phyloP scores from a whole-genome alignment of 2,329 filamentous ascomycete genomes.

The Pseudogymnoascus sp. region DNA sequence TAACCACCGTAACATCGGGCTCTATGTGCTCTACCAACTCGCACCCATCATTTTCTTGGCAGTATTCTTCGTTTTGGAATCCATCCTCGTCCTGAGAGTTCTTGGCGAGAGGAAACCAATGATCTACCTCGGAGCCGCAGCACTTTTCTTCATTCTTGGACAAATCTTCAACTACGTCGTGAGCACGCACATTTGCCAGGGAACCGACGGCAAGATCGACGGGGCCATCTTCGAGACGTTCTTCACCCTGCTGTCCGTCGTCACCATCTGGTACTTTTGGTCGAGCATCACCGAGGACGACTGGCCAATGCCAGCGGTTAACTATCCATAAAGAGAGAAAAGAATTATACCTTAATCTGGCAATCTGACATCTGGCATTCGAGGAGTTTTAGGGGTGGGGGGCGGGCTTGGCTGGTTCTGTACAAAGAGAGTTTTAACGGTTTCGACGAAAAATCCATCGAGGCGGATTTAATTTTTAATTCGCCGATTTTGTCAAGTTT shows the following conservation, averaged over 20 bases:
- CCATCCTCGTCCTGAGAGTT: slow-evolving; percentile 73
- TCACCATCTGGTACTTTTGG: slow-evolving; percentile 91
- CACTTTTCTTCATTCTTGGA: slow-evolving; percentile 77
- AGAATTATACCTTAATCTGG: slow-evolving; percentile 32
- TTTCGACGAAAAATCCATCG: neutral
- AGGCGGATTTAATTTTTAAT: slow-evolving; percentile 2
- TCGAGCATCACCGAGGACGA: slow-evolving; percentile 98
- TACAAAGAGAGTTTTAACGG: slow-evolving; percentile 4
- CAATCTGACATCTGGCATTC: slow-evolving; percentile 20
- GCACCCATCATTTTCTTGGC: slow-evolving; percentile 83
- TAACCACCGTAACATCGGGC: slow-evolving; percentile 68
- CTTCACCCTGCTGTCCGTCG: slow-evolving; percentile 79
- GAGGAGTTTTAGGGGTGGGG: slow-evolving; percentile 2
- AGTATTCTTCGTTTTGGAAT: slow-evolving; percentile 75
- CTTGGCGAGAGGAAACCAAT: slow-evolving; percentile 88
- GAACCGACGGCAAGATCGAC: slow-evolving; percentile 78
- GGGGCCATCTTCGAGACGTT: slow-evolving; percentile 87
- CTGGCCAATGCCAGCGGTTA: slow-evolving; percentile 59
- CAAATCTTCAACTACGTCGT: slow-evolving; percentile 96
- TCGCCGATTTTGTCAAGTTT: neutral
- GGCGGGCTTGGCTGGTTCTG: neutral
- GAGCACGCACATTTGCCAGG: slow-evolving; percentile 82
- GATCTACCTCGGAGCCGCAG: slow-evolving; percentile 71
- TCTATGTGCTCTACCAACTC: slow-evolving; percentile 92
- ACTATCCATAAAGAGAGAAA: slow-evolving; percentile 16